phyloP scores from a whole-genome alignment of 2,329 filamentous ascomycete genomes.

The Cladosporium sp. region DNA sequence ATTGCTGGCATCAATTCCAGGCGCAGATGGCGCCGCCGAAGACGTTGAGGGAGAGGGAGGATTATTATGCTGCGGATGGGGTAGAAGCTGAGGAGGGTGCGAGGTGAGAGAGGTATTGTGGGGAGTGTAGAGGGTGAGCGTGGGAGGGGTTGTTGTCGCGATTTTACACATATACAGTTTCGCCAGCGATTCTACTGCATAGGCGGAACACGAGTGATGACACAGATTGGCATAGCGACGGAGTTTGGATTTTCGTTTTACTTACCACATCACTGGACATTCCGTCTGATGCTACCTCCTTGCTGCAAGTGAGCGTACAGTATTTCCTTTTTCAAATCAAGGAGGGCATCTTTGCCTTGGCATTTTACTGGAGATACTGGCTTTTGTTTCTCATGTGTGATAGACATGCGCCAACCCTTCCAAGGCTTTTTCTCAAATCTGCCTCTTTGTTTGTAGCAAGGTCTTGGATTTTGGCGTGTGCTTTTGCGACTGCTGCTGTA shows the following conservation, averaged over 20 bases:
- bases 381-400: too few relatives aligned
- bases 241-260: background rate
- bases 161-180: background rate
- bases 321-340: background rate
- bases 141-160: background rate
- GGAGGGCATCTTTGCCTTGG: background rate
- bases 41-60: slow-evolving; percentile 33
- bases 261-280: background rate
- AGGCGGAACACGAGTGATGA: background rate
- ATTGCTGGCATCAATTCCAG: slow-evolving; percentile 73
- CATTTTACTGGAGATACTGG: background rate
- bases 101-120: background rate
- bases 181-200: background rate
- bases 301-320: background rate
- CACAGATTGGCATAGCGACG: slow-evolving; percentile 18
- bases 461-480: too few relatives aligned
- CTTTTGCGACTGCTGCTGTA: too few relatives aligned
- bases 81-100: slow-evolving; percentile 13
- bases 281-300: background rate
- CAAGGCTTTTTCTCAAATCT: too few relatives aligned
- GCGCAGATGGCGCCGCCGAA: slow-evolving; percentile 37
- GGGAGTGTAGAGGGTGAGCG: background rate
- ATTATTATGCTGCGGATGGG: slow-evolving; percentile 15
- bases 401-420: too few relatives aligned
- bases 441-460: too few relatives aligned